Conservation (phyloP, 176 grass and related monocot genomes). For the Oryza australiensis region DNA sequence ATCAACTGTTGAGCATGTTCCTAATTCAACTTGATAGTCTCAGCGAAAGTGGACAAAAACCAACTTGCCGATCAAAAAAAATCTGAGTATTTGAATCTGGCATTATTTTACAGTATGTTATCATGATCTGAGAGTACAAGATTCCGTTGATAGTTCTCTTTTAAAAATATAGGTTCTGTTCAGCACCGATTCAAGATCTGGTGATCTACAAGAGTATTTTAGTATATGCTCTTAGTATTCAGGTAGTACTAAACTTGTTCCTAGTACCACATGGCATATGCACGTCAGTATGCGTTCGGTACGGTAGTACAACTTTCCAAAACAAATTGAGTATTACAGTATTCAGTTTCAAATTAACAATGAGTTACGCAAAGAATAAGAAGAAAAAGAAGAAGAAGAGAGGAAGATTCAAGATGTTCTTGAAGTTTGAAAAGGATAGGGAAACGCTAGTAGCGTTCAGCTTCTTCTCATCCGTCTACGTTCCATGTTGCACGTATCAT, state of each 20-base stretch:
- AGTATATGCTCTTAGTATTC: background rate
- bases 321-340: background rate
- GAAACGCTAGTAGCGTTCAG: background rate
- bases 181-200: conserved; percentile 16
- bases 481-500: conserved; percentile 29
- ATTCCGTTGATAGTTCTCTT: conserved; percentile 20
- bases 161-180: conserved; percentile 23
- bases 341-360: background rate
- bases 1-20: background rate
- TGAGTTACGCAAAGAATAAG: background rate
- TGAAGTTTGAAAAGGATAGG: background rate
- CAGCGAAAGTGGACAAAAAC: background rate
- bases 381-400: background rate
- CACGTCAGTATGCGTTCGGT: background rate
- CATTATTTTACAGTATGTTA: background rate
- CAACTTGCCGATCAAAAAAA: background rate
- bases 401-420: background rate
- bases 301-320: background rate
- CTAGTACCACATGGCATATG: too few species aligned
- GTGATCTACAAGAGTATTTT: background rate
- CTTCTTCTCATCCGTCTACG: background rate
- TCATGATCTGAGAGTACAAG: conserved; percentile 30
- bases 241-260: conserved; percentile 7
- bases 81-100: background rate
- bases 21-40: background rate